Evolutionary conservation across 257 asterid species (phyloP).

Genomic region (Haberlea rhodopensis): DNA sequence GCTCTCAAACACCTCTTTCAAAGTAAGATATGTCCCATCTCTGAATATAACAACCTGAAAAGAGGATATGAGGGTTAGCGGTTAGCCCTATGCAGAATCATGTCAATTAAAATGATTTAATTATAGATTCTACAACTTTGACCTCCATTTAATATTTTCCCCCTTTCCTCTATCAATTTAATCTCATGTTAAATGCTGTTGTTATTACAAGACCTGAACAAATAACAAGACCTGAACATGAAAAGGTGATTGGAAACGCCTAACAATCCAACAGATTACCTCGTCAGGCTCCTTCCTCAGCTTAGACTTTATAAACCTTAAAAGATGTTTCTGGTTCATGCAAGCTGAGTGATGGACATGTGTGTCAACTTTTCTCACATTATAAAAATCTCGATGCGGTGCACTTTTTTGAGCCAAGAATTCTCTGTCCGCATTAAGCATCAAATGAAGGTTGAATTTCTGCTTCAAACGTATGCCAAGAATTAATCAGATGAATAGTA

Average conservation of each 20-base stretch:
- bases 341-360: conserved; percentile 99
- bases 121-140: no score
- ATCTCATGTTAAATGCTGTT: conserved; percentile 19
- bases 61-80: conserved; percentile 23
- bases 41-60: conserved; percentile 89
- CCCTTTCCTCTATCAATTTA: not conserved
- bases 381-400: conserved; percentile 96
- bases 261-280: no score
- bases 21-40: conserved; percentile 86
- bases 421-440: conserved; percentile 98
- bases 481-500: conserved; percentile 17
- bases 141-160: no score
- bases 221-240: not conserved
- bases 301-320: conserved; percentile 90
- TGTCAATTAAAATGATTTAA: no score
- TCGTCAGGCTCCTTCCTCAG: conserved; percentile 97
- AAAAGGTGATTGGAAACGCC: no score
- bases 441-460: conserved; percentile 98
- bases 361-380: conserved; percentile 94
- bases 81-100: no score
- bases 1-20: conserved; percentile 94
- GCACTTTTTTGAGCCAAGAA: conserved; percentile 99
- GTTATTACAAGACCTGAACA: no score
- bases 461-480: conserved; percentile 27
- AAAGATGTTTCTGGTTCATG: conserved; percentile 97